Evolutionary conservation across 148 eudicot species (phyloP).

Genomic region (Silene uniflora): DNA sequence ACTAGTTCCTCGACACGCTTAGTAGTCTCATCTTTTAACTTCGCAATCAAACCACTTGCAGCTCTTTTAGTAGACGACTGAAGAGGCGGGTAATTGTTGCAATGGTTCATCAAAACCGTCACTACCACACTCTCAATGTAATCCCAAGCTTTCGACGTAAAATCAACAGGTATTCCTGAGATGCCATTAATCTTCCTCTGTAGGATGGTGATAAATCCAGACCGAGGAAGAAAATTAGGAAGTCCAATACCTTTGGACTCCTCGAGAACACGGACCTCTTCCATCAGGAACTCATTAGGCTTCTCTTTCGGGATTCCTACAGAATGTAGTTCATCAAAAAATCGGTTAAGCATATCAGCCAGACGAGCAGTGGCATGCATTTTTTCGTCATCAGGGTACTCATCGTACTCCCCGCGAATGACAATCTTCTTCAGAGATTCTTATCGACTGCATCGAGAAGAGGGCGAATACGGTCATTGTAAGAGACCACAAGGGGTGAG

Average conservation of each 20-base stretch:
- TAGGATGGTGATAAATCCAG: conserved; percentile 34
- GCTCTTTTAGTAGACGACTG: conserved; percentile 22
- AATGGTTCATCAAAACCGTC: conserved; percentile 25
- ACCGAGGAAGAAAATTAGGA: conserved; percentile 48
- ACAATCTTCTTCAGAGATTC: conserved; percentile 28
- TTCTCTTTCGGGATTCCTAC: neutral
- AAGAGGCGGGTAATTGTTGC: conserved; percentile 32
- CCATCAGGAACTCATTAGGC: conserved; percentile 24
- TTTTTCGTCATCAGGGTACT: conserved; percentile 31
- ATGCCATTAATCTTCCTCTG: conserved; percentile 37
- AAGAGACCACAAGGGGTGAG: too few relatives aligned
- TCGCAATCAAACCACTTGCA: conserved; percentile 18
- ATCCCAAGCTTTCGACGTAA: conserved; percentile 29
- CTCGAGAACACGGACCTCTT: conserved; percentile 40
- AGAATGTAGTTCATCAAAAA: conserved; percentile 26
- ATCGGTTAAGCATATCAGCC: conserved; percentile 29
- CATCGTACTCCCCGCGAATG: conserved; percentile 50
- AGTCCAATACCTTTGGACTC: conserved; percentile 45
- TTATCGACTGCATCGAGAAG: too few relatives aligned
- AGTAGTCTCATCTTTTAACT: conserved; percentile 24
- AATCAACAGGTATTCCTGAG: conserved; percentile 24
- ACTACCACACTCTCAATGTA: conserved; percentile 31
- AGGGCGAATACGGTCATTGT: too few relatives aligned
- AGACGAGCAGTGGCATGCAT: conserved; percentile 52
- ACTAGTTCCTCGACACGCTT: neutral